Conservation (phyloP, 768 basidiomycete genomes). For the Panus rudis region DNA sequence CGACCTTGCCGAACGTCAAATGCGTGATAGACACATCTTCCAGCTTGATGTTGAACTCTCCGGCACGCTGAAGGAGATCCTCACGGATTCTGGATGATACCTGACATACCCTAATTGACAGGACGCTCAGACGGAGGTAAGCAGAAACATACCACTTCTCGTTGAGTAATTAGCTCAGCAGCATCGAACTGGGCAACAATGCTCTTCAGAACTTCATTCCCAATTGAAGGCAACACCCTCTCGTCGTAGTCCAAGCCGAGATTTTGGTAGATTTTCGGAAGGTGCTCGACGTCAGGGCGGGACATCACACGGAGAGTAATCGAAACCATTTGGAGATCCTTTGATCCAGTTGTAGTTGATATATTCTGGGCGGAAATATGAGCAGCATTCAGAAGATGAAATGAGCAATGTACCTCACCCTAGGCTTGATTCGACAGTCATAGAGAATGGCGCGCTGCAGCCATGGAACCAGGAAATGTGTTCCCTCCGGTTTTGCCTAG, state of each 20-base stretch:
- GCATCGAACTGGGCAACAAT: slow-evolving; percentile 99
- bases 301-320: slow-evolving; percentile 95
- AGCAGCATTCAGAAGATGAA: background rate
- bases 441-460: slow-evolving; percentile 94
- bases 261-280: slow-evolving; percentile 91
- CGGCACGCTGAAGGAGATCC: slow-evolving; percentile 87
- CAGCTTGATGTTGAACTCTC: slow-evolving; percentile 91
- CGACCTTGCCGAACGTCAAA: slow-evolving; percentile 78
- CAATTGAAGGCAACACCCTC: slow-evolving; percentile 93
- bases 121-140: background rate
- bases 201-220: slow-evolving; percentile 95
- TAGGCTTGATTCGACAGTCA: slow-evolving; percentile 95
- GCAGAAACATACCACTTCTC: slow-evolving; percentile 74
- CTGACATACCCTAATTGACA: slow-evolving; percentile 29
- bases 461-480: slow-evolving; percentile 95
- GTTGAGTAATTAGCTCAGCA: slow-evolving; percentile 92
- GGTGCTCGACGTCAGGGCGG: slow-evolving; percentile 80
- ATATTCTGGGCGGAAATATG: slow-evolving; percentile 62
- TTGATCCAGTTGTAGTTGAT: slow-evolving; percentile 97
- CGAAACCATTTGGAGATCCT: slow-evolving; percentile 98
- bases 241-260: slow-evolving; percentile 97
- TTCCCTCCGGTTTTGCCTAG: slow-evolving; percentile 87
- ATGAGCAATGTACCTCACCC: slow-evolving; percentile 53
- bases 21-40: slow-evolving; percentile 98
- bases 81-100: slow-evolving; percentile 88